Evolutionary conservation across 176 grass and related monocot species (phyloP).

Genomic region (Bromus sterilis): DNA sequence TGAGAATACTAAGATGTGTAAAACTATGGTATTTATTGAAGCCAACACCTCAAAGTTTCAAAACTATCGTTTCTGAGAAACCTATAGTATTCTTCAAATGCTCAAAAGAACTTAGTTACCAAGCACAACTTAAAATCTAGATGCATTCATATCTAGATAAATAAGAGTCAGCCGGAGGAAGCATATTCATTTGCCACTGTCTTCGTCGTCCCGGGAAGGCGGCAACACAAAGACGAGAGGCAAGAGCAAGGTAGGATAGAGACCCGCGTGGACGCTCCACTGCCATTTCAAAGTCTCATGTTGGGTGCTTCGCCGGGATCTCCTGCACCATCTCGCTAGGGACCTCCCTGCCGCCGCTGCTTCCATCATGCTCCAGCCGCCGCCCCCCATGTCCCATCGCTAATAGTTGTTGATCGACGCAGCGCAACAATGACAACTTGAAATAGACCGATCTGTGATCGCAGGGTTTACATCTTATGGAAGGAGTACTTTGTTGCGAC

Average conservation of each 20-base stretch:
- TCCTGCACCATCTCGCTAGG: not conserved
- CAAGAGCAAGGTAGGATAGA: not conserved
- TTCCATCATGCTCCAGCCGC: not conserved
- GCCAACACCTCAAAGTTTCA: too few species aligned
- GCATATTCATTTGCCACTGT: not conserved
- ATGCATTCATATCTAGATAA: too few species aligned
- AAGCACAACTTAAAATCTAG: too few species aligned
- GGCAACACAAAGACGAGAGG: not conserved
- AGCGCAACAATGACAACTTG: not conserved
- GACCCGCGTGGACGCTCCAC: not conserved
- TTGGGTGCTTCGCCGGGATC: not conserved
- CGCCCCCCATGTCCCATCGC: not conserved
- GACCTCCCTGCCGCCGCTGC: not conserved
- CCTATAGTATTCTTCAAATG: too few species aligned
- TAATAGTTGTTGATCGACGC: not conserved
- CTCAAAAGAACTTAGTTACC: too few species aligned
- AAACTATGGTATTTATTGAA: too few species aligned
- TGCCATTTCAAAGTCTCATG: not conserved
- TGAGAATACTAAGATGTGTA: too few species aligned
- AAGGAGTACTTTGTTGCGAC: not conserved
- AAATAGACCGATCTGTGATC: too few species aligned
- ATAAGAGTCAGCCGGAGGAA: too few species aligned
- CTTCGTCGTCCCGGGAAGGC: not conserved
- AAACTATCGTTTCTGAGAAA: too few species aligned
- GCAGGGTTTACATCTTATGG: too few species aligned